Percentiles rank a stretch among this genome's conserved stretches.
Conservation (phyloP, 1,284 basidiomycete genomes). For the Austroboletus niveus region DNA sequence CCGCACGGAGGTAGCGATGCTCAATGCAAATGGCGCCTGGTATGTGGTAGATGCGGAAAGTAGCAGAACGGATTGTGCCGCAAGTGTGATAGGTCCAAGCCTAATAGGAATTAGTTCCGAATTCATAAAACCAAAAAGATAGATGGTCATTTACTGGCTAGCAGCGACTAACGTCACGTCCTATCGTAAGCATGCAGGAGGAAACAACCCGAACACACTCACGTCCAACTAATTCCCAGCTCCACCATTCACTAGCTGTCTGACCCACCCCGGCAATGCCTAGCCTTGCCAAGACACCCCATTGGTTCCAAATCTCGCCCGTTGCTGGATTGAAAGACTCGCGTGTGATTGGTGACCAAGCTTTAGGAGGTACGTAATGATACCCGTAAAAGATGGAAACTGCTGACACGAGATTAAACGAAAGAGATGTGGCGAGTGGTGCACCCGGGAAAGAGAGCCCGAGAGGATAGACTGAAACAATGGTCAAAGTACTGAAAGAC, state of each 20-base stretch:
- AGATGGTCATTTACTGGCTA: conserved; percentile 45
- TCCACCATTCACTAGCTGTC: conserved; percentile 86
- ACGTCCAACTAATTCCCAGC: conserved; percentile 78
- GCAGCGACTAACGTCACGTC: conserved; percentile 45
- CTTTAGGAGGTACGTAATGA: conserved; percentile 69
- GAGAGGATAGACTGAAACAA: conserved; percentile 71
- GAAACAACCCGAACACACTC: conserved; percentile 24
- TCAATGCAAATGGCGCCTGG: conserved; percentile 82
- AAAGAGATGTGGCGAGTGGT: conserved; percentile 86
- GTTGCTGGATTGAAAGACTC: conserved; percentile 60
- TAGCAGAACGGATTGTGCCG: conserved; percentile 74
- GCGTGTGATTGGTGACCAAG: conserved; percentile 49
- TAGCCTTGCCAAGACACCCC: conserved; percentile 71
- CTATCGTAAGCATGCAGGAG: background rate
- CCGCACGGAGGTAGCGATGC: conserved; percentile 84
- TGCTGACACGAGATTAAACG: conserved; percentile 81
- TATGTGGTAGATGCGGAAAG: conserved; percentile 77
- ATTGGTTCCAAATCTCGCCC: conserved; percentile 62
- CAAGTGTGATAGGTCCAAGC: conserved; percentile 60
- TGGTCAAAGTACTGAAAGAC: background rate
- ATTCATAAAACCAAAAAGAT: background rate
- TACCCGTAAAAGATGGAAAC: conserved; percentile 73
- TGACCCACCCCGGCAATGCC: conserved; percentile 75
- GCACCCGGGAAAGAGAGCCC: conserved; percentile 92
- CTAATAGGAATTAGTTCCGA: conserved; percentile 28